Evolutionary conservation across 371 early-diverging fungal genomes (phyloP), one percentile per base, ranked within the genome.

Genomic region (Blakeslea trispora): DNA sequence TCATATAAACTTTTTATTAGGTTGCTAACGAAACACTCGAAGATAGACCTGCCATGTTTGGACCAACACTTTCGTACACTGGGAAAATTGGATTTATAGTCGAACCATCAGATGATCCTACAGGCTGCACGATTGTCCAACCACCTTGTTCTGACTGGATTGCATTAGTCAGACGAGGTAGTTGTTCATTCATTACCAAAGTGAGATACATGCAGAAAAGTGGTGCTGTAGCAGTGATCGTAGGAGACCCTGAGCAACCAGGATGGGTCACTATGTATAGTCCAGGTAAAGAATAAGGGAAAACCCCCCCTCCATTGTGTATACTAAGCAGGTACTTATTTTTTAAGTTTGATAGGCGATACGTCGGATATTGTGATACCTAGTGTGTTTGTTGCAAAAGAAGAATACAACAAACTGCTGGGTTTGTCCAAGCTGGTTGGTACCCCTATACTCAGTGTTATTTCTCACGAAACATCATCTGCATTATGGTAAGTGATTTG

Each of bases 241-340:
- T 95, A 7, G 96, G 96, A 17, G 94, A 94, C 71, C 77, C 85
- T 41, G 78, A 80, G 41, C 69, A 71, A 45, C 32, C 62, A 23
- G 78, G 79, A 35, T 82, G 91, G 50, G 81, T 94, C 45, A 93
- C 93, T 55, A 95, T 95, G 95, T 94, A 88, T 72, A 86, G 94
- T 18, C 79, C 86, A 45, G 85, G 86, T 83, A 77, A n/a, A n/a
- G n/a, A n/a, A n/a, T n/a, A n/a, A n/a, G n/a, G n/a, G n/a, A n/a
- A n/a, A n/a, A n/a, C n/a, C n/a, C n/a, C n/a, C n/a, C n/a, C n/a
- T n/a, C n/a, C n/a, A n/a, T n/a, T n/a, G n/a, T n/a, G n/a, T n/a
- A n/a, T n/a, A n/a, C n/a, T n/a, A n/a, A n/a, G n/a, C n/a, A n/a
- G n/a, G n/a, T n/a, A n/a, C n/a, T n/a, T n/a, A n/a, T n/a, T n/a